Evolutionary conservation across 345 rosid genomes (phyloP).

Genomic region (Lagerstroemia speciosa): DNA sequence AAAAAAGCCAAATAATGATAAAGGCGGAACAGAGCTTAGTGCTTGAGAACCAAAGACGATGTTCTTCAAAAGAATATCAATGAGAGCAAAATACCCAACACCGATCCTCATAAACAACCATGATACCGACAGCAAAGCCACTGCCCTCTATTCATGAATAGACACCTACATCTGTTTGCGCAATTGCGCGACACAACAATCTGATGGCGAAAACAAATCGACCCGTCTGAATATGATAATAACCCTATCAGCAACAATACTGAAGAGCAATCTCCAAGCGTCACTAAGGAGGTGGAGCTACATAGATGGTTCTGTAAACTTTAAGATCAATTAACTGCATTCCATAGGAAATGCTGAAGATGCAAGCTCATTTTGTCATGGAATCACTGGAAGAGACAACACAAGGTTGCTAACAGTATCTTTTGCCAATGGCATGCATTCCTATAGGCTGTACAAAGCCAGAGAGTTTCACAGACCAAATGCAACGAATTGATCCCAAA

Average conservation of each 20-base stretch:
- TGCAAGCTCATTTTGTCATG: not conserved
- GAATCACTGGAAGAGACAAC: not conserved
- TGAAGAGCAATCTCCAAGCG: not conserved
- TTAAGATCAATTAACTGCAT: not conserved
- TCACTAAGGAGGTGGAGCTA: not conserved
- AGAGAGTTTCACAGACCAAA: not conserved
- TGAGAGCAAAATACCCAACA: not conserved
- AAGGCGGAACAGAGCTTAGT: not conserved
- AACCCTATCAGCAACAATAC: not conserved
- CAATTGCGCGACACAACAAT: not conserved
- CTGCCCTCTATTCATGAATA: not conserved
- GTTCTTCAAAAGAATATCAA: not conserved
- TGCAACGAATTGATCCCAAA: not conserved
- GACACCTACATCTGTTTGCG: not conserved
- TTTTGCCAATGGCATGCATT: too few species aligned
- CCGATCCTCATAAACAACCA: not conserved
- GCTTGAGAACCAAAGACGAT: not conserved
- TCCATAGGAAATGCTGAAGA: not conserved
- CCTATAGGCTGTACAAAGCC: not conserved
- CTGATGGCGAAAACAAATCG: too few species aligned
- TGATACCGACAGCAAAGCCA: not conserved
- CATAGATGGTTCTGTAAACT: not conserved
- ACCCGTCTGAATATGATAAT: not conserved
- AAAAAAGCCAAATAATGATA: not conserved
- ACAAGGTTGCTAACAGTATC: not conserved